Conservation (phyloP, 768 basidiomycete genomes). For the Boletellus sp. region DNA sequence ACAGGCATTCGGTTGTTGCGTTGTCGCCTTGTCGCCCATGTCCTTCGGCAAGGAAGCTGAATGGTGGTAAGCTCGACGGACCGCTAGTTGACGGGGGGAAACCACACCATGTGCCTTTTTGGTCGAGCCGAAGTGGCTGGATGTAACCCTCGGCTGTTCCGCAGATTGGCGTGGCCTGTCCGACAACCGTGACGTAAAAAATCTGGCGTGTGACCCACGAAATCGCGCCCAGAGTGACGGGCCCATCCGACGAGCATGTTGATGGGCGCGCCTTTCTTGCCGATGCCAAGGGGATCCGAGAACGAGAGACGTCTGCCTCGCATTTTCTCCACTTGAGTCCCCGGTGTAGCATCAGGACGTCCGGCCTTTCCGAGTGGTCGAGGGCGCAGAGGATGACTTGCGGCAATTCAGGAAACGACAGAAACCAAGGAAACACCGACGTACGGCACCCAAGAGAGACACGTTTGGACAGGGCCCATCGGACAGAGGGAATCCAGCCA, state of each 20-base stretch:
- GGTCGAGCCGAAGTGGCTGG: too few relatives aligned
- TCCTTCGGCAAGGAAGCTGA: too few relatives aligned
- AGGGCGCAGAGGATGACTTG: neutral
- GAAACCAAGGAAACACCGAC: neutral
- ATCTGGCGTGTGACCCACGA: too few relatives aligned
- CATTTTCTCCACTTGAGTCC: neutral
- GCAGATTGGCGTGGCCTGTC: too few relatives aligned
- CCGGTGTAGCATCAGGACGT: neutral
- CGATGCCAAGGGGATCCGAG: conserved; percentile 29
- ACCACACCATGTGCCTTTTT: too few relatives aligned
- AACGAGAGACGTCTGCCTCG: conserved; percentile 12
- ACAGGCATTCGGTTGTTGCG: too few relatives aligned
- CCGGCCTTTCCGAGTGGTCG: conserved; percentile 1
- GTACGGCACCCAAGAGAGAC: neutral
- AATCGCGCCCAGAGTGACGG: conserved; percentile 18
- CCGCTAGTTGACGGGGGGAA: too few relatives aligned
- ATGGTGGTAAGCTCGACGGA: too few relatives aligned
- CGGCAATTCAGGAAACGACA: neutral
- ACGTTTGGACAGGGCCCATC: neutral
- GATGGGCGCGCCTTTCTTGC: conserved; percentile 41
- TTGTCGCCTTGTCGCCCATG: too few relatives aligned
- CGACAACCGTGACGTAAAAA: conserved; percentile 20
- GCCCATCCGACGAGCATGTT: conserved; percentile 34
- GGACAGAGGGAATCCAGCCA: neutral
- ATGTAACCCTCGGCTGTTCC: too few relatives aligned